A percentile compares a stretch with the other conserved stretches of the same genome.
Conservation (phyloP, 2,329 filamentous ascomycete species). For the Aspergillus sp. region DNA sequence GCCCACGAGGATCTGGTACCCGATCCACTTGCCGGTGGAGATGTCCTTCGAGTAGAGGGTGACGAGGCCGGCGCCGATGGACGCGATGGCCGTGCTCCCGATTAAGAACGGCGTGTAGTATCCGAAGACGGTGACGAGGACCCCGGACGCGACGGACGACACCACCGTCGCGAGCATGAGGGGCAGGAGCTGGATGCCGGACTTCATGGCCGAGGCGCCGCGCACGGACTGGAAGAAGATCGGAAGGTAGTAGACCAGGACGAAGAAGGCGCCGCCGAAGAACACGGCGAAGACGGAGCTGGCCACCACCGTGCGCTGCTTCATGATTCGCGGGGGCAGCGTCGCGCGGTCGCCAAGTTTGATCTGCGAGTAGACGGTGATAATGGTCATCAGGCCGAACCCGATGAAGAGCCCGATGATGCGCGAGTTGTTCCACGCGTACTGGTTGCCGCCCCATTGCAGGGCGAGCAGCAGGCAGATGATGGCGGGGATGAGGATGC, state of each 20-base stretch:
- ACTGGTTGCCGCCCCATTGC: slow-evolving; percentile 23
- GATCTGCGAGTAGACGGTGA: slow-evolving; percentile 47
- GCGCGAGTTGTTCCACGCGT: slow-evolving; percentile 21
- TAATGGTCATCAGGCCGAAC: slow-evolving; percentile 26
- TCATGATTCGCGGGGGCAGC: slow-evolving; percentile 51
- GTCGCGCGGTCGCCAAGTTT: slow-evolving; percentile 51
- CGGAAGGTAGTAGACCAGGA: slow-evolving; percentile 43
- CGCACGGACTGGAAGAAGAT: slow-evolving; percentile 51
- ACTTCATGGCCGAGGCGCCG: slow-evolving; percentile 42
- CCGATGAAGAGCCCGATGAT: slow-evolving; percentile 23
- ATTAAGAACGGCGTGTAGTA: slow-evolving; percentile 45
- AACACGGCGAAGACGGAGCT: slow-evolving; percentile 35
- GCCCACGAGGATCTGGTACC: slow-evolving; percentile 36
- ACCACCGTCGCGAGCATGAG: slow-evolving; percentile 39
- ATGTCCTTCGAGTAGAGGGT: slow-evolving; percentile 38
- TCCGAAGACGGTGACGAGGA: slow-evolving; percentile 31
- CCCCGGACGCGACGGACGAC: slow-evolving; percentile 32
- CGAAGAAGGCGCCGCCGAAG: slow-evolving; percentile 38
- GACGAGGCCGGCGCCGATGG: slow-evolving; percentile 43
- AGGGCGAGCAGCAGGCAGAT: slow-evolving; percentile 23
- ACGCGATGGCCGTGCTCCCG: slow-evolving; percentile 29
- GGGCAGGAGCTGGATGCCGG: slow-evolving; percentile 45
- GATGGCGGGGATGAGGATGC: slow-evolving; percentile 28
- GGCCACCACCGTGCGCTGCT: slow-evolving; percentile 41
- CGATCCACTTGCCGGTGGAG: slow-evolving; percentile 37